These are phyloP conservation scores for Arthrobotrys musiformis DNA, from an alignment of 2,329 filamentous ascomycete genomes.

Conservation along the genomic window DNA sequence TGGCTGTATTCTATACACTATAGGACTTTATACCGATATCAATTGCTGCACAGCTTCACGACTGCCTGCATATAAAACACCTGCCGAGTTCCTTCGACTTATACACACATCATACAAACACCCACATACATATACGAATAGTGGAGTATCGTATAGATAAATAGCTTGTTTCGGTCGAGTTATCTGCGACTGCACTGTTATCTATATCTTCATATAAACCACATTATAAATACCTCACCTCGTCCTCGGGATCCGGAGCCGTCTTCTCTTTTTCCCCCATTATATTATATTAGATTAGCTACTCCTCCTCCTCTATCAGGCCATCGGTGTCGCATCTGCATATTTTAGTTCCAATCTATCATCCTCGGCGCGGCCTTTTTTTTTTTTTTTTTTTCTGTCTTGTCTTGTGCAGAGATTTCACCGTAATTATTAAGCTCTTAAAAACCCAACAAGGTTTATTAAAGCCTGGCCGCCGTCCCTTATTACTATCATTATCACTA, in stretches of 20 bases:
- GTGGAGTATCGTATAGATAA: no score
- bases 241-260: slow-evolving; percentile 24
- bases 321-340: background rate
- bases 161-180: background rate
- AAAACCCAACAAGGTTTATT: slow-evolving; percentile 5
- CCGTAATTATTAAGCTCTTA: slow-evolving; percentile 7
- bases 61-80: no score
- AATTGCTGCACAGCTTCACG: no score
- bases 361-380: background rate
- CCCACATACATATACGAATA: no score
- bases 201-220: no score
- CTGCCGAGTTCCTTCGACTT: no score
- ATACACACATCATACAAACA: no score
- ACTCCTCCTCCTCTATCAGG: background rate
- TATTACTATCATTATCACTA: background rate
- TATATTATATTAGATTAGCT: no score
- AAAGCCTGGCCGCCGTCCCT: slow-evolving; percentile 7
- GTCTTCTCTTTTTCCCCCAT: no score
- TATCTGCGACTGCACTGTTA: background rate
- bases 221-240: slow-evolving; percentile 15
- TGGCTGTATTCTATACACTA: no score
- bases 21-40: no score
- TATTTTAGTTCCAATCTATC: slow-evolving; percentile 1
- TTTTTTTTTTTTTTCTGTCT: background rate
- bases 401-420: slow-evolving; percentile 11